These are phyloP conservation scores for Pseudohyphozyma bogoriensis DNA, from an alignment of 768 basidiomycete species.

Conservation along the genomic window DNA sequence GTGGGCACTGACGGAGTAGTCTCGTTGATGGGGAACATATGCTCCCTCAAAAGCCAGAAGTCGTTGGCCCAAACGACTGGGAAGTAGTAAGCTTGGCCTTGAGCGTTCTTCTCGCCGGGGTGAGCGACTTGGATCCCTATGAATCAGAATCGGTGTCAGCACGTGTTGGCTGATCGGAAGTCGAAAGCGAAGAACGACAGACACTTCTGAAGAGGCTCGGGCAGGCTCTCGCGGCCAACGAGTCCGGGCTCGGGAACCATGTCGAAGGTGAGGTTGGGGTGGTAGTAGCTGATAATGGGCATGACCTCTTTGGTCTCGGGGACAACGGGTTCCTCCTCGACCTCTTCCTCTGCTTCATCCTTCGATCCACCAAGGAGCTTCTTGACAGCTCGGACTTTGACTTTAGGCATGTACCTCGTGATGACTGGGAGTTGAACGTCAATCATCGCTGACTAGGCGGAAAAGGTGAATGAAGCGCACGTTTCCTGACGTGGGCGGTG, in stretches of 20 bases:
- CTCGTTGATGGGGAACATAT: constrained; percentile 73
- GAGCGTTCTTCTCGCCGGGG: constrained; percentile 33
- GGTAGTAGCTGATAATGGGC: constrained; percentile 48
- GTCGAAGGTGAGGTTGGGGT: constrained; percentile 80
- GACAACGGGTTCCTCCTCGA: constrained; percentile 36
- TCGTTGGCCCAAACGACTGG: constrained; percentile 89
- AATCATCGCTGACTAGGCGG: too few relatives aligned
- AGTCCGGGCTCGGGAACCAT: constrained; percentile 61
- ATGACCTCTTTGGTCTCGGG: constrained; percentile 34
- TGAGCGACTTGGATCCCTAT: constrained; percentile 60
- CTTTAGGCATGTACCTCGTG: constrained; percentile 68
- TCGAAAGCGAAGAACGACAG: constrained; percentile 35
- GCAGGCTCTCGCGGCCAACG: constrained; percentile 50
- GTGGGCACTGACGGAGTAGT: constrained; percentile 47
- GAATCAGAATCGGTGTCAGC: constrained; percentile 25
- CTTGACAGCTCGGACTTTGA: constrained; percentile 68
- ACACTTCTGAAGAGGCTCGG: constrained; percentile 57
- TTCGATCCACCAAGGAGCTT: constrained; percentile 52
- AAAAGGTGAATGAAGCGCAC: too few relatives aligned
- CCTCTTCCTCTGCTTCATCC: constrained; percentile 36
- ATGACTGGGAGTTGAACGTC: constrained; percentile 52
- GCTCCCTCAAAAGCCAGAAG: constrained; percentile 65
- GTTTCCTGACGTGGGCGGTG: constrained; percentile 63
- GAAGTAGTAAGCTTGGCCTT: constrained; percentile 48
- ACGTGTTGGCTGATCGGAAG: constrained; percentile 12